phyloP scores from a whole-genome alignment of 78 protist genomes.

The Dictyostelium brefeldianum region DNA sequence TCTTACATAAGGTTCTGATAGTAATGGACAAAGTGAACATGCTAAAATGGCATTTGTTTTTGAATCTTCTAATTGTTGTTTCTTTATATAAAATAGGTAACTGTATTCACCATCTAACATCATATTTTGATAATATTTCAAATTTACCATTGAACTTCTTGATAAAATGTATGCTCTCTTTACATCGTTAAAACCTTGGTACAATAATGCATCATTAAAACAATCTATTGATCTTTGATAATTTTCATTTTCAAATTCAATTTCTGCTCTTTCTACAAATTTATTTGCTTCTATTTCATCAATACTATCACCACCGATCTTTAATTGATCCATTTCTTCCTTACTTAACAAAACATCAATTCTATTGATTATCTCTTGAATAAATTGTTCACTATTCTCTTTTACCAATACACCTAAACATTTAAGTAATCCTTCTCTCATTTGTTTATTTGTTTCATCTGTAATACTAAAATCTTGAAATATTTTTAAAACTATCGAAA shows the following conservation, averaged over 20 bases:
- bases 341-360: background rate
- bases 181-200: background rate
- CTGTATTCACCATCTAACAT: constrained; percentile 15
- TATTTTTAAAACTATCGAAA: background rate
- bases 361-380: background rate
- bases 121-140: constrained; percentile 2
- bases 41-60: background rate
- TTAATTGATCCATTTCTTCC: background rate
- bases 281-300: background rate
- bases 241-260: constrained; percentile 1
- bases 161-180: background rate
- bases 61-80: constrained; percentile 7
- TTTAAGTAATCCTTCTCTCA: background rate
- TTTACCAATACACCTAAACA: background rate
- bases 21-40: background rate
- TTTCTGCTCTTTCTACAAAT: background rate
- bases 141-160: background rate
- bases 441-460: background rate
- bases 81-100: constrained; percentile 4
- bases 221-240: constrained; percentile 15
- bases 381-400: background rate
- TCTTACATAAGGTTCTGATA: background rate
- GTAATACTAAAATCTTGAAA: background rate
- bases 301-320: background rate
- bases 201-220: background rate